Evolutionary conservation across 2,329 filamentous ascomycete species (phyloP).

Genomic region (Arthrocladium fulminans): DNA sequence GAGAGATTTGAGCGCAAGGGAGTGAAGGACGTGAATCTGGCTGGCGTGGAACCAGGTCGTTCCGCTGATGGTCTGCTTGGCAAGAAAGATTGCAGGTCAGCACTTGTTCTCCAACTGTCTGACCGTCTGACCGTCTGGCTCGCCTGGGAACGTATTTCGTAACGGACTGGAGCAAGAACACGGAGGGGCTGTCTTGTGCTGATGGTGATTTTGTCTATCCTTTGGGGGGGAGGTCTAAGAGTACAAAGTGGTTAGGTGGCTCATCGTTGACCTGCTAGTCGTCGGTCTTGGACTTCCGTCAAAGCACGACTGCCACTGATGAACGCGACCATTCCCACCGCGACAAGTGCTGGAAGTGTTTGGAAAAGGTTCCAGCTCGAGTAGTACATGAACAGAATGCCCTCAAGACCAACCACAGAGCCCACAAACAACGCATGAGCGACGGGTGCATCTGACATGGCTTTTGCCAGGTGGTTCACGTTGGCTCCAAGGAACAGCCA

Average conservation of each 20-base stretch:
- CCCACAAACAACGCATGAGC: conserved; percentile 79
- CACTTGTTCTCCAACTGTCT: no score
- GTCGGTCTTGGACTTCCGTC: conserved; percentile 82
- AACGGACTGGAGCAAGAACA: no score
- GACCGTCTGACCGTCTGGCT: no score
- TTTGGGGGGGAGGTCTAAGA: not conserved
- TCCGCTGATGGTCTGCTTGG: no score
- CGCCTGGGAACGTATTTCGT: no score
- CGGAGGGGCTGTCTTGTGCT: not conserved
- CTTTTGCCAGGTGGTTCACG: conserved; percentile 64
- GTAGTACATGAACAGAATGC: conserved; percentile 92
- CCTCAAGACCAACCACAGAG: conserved; percentile 79
- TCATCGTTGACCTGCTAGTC: conserved; percentile 62
- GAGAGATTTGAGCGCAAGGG: not conserved
- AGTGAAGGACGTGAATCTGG: not conserved
- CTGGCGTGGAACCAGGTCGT: no score
- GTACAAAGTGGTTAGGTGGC: not conserved
- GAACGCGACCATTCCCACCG: conserved; percentile 63
- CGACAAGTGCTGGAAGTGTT: conserved; percentile 62
- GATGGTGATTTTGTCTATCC: conserved; percentile 5
- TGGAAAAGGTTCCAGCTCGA: conserved; percentile 86
- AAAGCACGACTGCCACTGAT: conserved; percentile 83
- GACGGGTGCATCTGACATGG: conserved; percentile 65
- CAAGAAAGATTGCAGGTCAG: no score
- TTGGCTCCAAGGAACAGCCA: conserved; percentile 82